Evolutionary conservation across 2,329 filamentous ascomycete genomes (phyloP), one percentile per base, ranked within the genome.

Genomic region (Claviceps spartinae): DNA sequence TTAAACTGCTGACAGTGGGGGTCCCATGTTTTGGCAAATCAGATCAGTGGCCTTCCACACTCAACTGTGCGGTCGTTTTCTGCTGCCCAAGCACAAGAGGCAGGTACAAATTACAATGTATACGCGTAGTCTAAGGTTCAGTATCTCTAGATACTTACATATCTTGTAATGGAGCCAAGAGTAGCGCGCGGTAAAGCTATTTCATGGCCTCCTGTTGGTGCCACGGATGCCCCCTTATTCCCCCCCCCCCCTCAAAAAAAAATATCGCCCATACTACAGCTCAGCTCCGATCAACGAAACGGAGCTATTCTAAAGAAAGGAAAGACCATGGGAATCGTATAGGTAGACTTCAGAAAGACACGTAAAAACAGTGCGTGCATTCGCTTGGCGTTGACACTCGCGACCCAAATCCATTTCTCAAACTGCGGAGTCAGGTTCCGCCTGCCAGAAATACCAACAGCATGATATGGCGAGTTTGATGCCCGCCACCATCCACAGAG

Each of bases 401-500:
- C 44, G 16, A 2, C 30, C 36, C 3, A n/a, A 18, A 13, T 13
- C 8, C 26, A 13, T 18, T 26, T 36, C 24, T 52, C 46, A 54
- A 20, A 52, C 52, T 26, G 52, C 24, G 5, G 47, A 52, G 5
- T 47, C 47, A n/a, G 52, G 36, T 20, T 54, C 54, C 16, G 49
- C 22, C 50, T 55, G 57, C 67, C 67, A 70, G 3, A 60, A 52
- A 40, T 64, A 54, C 65, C 63, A 71, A n/a, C 56, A 62, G 4
- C 68, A 50, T 4, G 66, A 66, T 43, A 72, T 67, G 1, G 64
- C 50, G 8, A 71, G 54, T 62, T 77, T 77, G 51, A 76, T 61
- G 5, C 62, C 72, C 13, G 65, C 71, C 7, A 67, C 66, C 7
- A 73, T 60, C 72, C 72, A 77, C 16, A 76, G 60, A 4, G 69